Evolutionary conservation across 192 early-diverging fungal genomes (phyloP), one percentile per base, ranked within the genome.

Genomic region (Umbelopsis isabellina): DNA sequence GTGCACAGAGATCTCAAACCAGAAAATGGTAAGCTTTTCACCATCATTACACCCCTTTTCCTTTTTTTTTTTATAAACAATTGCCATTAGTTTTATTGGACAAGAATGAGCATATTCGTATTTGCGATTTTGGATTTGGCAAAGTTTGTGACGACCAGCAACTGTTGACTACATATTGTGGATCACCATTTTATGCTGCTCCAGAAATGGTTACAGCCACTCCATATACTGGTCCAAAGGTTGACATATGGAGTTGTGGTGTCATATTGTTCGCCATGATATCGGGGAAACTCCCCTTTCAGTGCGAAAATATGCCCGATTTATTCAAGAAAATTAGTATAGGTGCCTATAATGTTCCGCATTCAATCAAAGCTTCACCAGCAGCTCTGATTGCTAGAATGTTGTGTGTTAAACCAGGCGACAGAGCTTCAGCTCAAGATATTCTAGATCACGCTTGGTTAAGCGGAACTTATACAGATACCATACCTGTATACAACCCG

Each of bases 141-240:
- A 89, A 86, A 55, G 75, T 77, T 25, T 79, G 81, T 65, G 69
- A 81, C 49, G 76, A 80, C 27, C 77, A 83, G 13, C 72, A 84
- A n/a, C 73, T 86, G 27, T 73, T 91, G 44, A 85, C 82, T 44
- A 91, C 90, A 10, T 91, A 86, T 68, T 91, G 90, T 71, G 90
- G 90, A 3, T 87, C 77, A 15, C 87, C 87, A 10, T 87, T 83
- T 51, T 88, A 88, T 53, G 88, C 88, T n/a, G 80, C 87, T 0
- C 88, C 88, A 15, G 87, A 89, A 70, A 88, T 89, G 85, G 86
- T 89, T 23, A 83, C 79, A 18, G 87, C 83, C 6, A 86, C 83
- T 1, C 83, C 84, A 11, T 89, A 89, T 37, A 78, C 72, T 46
- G 88, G 88, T 10, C 85, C 87, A 27, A 81, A 85, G 30, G 84